A percentile compares a stretch with the other conserved stretches of the same genome.
These are phyloP conservation scores for Macrolepiota fuliginosa DNA, from an alignment of 768 basidiomycete genomes.

Conservation along the genomic window DNA sequence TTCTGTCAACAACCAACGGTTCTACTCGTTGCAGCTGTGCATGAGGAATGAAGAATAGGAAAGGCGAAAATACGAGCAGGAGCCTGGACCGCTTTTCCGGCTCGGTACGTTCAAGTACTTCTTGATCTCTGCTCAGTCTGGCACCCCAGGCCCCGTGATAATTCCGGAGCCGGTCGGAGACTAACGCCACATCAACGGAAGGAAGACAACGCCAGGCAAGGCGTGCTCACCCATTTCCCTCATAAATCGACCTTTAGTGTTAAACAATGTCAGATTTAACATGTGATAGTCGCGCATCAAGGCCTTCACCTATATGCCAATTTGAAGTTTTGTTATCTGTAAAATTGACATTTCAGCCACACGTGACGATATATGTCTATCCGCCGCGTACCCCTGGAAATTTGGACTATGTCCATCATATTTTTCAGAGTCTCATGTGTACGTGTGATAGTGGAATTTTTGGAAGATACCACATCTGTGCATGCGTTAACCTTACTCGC, in stretches of 20 bases:
- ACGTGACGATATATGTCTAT: not conserved
- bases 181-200: not conserved
- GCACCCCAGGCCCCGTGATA: conserved; percentile 2
- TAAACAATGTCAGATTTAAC: not conserved
- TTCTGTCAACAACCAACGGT: not conserved
- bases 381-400: not conserved
- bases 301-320: conserved; percentile 8
- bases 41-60: conserved; percentile 6
- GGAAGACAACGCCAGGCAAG: not conserved
- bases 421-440: not conserved
- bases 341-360: not conserved
- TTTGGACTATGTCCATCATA: not conserved
- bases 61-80: not conserved
- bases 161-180: not conserved
- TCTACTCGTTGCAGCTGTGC: not conserved
- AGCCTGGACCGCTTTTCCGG: not conserved
- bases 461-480: not conserved
- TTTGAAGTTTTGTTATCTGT: not conserved
- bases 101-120: not conserved
- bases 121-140: not conserved
- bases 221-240: not conserved
- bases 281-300: not conserved
- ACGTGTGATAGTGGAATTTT: not conserved
- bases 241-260: not conserved
- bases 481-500: no score